Conservation (phyloP, 441 rosid species). For the Adansonia rubrostipa region DNA sequence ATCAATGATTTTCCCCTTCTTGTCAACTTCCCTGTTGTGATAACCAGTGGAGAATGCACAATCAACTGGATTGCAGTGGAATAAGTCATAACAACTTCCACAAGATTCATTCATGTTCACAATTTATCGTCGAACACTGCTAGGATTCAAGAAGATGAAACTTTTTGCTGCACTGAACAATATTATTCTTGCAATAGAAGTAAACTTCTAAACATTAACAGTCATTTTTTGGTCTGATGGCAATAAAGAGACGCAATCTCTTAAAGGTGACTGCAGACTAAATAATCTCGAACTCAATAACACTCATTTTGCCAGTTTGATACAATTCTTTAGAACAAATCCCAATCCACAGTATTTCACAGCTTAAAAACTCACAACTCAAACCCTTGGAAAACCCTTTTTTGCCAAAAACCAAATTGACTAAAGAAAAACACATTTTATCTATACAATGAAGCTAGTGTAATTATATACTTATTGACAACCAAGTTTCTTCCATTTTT, state of each 20-base stretch:
- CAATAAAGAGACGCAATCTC: too few relatives aligned
- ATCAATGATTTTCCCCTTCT: too few relatives aligned
- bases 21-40: not conserved
- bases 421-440: not conserved
- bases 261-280: not conserved
- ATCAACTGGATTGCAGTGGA: not conserved
- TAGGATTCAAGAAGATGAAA: not conserved
- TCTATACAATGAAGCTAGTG: slow-evolving; percentile 16
- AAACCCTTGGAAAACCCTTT: not conserved
- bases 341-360: not conserved
- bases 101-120: not conserved
- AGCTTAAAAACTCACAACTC: not conserved
- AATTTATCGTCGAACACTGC: not conserved
- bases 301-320: not conserved
- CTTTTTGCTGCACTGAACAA: not conserved
- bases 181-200: not conserved
- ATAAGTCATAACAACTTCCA: not conserved
- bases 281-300: not conserved
- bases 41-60: not conserved
- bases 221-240: not conserved
- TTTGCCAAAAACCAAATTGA: not conserved
- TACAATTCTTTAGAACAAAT: slow-evolving; percentile 1
- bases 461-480: not conserved
- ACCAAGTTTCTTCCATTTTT: too few relatives aligned
- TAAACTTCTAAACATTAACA: not conserved